These are phyloP conservation scores for Serendipita vermifera DNA, from an alignment of 768 basidiomycete genomes.

Conservation along the genomic window DNA sequence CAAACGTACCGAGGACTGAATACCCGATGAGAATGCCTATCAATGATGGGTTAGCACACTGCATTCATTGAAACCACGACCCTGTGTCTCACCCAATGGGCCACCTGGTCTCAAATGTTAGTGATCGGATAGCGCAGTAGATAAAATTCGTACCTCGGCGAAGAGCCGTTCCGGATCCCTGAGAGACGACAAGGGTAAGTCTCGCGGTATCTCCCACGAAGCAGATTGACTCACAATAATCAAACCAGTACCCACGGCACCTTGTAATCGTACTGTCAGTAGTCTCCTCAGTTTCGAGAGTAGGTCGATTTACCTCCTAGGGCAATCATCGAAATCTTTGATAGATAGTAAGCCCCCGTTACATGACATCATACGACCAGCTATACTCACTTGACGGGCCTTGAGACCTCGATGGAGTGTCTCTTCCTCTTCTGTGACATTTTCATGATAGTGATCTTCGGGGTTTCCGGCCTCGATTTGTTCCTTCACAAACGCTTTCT, in stretches of 20 bases:
- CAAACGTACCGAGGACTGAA: constrained; percentile 35
- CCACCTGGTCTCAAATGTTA: constrained; percentile 20
- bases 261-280: constrained; percentile 12
- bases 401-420: constrained; percentile 39
- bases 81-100: constrained; percentile 30
- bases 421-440: constrained; percentile 11
- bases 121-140: not conserved
- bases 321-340: constrained; percentile 45
- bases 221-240: constrained; percentile 30
- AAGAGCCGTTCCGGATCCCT: constrained; percentile 42
- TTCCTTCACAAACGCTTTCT: constrained; percentile 4
- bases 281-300: not conserved
- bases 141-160: constrained; percentile 26
- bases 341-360: not conserved
- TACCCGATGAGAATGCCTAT: constrained; percentile 25
- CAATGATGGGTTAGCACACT: not conserved
- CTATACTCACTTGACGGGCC: constrained; percentile 27
- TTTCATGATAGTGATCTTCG: not conserved
- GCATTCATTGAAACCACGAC: constrained; percentile 7
- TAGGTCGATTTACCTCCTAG: constrained; percentile 19
- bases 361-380: not conserved
- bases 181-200: constrained; percentile 21
- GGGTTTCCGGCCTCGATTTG: not conserved
- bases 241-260: constrained; percentile 42
- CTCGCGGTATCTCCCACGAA: too few relatives aligned